phyloP scores from a whole-genome alignment of 1,284 basidiomycete genomes.

The Tausonia pullulans region DNA sequence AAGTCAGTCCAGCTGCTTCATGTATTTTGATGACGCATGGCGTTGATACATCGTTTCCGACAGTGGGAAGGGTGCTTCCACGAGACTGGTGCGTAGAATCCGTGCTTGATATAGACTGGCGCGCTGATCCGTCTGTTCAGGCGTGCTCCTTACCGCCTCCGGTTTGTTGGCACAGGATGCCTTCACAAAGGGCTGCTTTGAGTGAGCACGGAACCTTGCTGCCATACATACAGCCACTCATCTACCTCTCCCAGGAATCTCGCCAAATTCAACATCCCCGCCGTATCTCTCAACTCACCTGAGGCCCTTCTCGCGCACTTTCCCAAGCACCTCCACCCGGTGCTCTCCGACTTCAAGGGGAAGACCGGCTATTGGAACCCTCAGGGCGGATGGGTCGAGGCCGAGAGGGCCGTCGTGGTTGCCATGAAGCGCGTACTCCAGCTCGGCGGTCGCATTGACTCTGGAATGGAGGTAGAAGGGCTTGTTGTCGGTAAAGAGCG shows the following conservation, averaged over 20 bases:
- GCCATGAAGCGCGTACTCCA: conserved; percentile 48
- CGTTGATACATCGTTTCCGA: too few relatives aligned
- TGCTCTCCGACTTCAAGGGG: conserved; percentile 22
- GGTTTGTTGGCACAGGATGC: background rate
- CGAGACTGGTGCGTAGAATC: background rate
- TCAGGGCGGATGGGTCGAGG: conserved; percentile 76
- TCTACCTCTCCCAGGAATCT: conserved; percentile 6
- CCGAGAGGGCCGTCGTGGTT: conserved; percentile 51
- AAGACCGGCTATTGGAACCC: conserved; percentile 55
- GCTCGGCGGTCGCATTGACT: conserved; percentile 51
- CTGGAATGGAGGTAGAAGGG: conserved; percentile 44
- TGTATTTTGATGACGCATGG: too few relatives aligned
- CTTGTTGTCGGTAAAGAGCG: conserved; percentile 29
- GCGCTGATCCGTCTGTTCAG: too few relatives aligned
- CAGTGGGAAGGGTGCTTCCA: conserved; percentile 7
- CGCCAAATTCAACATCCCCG: background rate
- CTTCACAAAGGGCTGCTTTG: background rate
- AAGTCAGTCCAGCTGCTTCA: background rate
- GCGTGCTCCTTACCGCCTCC: background rate
- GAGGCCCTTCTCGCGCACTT: conserved; percentile 22
- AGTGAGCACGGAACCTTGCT: background rate
- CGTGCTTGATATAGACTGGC: too few relatives aligned
- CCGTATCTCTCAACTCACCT: conserved; percentile 12
- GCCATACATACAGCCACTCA: background rate
- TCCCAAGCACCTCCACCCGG: conserved; percentile 11